Evolutionary conservation across 768 basidiomycete species (phyloP), one percentile per base, ranked within the genome.

Genomic region (Zangia roseola): DNA sequence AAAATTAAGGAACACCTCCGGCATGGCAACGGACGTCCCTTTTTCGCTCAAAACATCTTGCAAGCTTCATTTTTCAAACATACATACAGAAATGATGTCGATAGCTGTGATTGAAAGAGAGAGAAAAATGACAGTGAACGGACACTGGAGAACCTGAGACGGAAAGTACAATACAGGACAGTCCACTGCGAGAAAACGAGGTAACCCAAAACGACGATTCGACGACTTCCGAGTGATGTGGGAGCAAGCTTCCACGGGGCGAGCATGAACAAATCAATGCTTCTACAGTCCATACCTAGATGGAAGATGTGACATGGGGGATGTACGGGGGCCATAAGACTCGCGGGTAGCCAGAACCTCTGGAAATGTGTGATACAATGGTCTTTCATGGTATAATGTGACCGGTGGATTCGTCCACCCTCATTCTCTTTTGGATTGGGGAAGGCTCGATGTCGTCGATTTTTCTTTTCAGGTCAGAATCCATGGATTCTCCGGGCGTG

Each of bases 361-460:
- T 47, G 31, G 26, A 52, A 43, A 50, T 53, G 35, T 44, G 44
- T 45, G 54, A 44, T 60, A 59, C 60, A 56, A 50, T 55, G 52
- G 59, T 55, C 60, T 56, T 68, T 80, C 72, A 82, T 71, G 79
- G 81, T 79, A 83, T 80, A 68, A 71, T 69, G 63, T 71, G 69
- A 40, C 71, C 67, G 43, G 71, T 70, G 50, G 72, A 62, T 59
- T 74, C 73, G 55, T 81, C 81, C 72, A 86, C 78, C 65, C 83
- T 77, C 79, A 88, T 81, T 78, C 84, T 86, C 81, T 88, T 88
- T 54, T 74, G 69, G 47, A 78, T 77, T 57, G 81, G 78, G 30
- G 56, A 64, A 50, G 71, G 61, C 48, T 80, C 82, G 48, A 75
- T 55, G 56, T 80, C 78, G 46, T 83, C 80, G 63, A 79, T 60